Evolutionary conservation across 2,329 filamentous ascomycete genomes (phyloP), one percentile per base, ranked within the genome.

Genomic region (Endocalyx cinctus): DNA sequence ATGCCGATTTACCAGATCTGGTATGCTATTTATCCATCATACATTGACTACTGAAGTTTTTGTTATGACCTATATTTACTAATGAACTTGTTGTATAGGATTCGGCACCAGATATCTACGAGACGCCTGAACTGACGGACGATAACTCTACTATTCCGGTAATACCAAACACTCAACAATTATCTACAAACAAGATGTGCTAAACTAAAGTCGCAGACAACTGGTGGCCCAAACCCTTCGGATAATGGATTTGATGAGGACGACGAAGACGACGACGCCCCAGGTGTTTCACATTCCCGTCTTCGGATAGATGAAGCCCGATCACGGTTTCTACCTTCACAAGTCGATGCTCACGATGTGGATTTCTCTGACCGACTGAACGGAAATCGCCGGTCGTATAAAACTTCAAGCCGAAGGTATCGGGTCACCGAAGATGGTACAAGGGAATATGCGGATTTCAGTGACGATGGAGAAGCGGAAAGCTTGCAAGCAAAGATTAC

Each of bases 91-190:
- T n/a, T n/a, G n/a, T n/a, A n/a, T n/a, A 94, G 85, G 89, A 96
- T 64, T 84, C 83, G 34, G 88, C 89, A 17, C 89, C 89, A 46
- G 92, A 97, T 55, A 87, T 95, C 52, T 97, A 96, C 69, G 90
- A 97, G 64, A 97, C 92, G 12, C 89, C 90, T 46, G 89, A 94
- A 35, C 69, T 96, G 46, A 90, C 84, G 36, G 87, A 95, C 55
- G 89, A 94, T 60, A 84, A 79, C 43, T 94, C 88, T 15, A 95
- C 88, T 29, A 67, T 88, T 37, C 85, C 82, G 35, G 86, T 90
- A 67, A 61, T 76, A 60, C 27, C 28, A 25, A 7, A 15, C 10
- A 25, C 17, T 16, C 20, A 23, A 23, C 8, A n/a, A 23, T 8
- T 23, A n/a, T 23, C 20, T 23, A 8, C 20, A 8, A 23, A n/a